phyloP scores from a whole-genome alignment of 2,329 filamentous ascomycete species.

The Talaromyces albobiverticillius region DNA sequence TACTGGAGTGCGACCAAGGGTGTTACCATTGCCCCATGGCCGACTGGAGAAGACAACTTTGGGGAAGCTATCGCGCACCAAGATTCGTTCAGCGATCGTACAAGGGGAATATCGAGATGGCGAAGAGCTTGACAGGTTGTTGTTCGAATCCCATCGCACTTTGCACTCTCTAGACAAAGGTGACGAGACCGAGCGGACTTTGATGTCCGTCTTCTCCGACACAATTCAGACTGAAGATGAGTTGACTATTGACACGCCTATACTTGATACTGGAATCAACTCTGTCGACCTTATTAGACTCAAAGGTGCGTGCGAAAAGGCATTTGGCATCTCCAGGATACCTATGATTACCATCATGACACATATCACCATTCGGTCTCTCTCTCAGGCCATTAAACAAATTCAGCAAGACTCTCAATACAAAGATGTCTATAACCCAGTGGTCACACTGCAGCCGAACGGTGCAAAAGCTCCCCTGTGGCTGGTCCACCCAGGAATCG shows the following conservation, averaged over 20 bases:
- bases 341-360: slow-evolving; percentile 37
- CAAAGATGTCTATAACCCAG: slow-evolving; percentile 25
- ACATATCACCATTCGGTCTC: slow-evolving; percentile 20
- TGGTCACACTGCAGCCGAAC: slow-evolving; percentile 26
- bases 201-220: neutral
- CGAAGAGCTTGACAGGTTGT: slow-evolving; percentile 15
- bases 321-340: slow-evolving; percentile 31
- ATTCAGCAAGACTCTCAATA: neutral
- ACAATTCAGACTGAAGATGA: slow-evolving; percentile 14
- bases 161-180: neutral
- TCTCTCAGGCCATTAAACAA: slow-evolving; percentile 24
- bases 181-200: slow-evolving; percentile 1
- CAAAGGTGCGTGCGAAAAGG: slow-evolving; percentile 33
- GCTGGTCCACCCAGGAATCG: slow-evolving; percentile 38
- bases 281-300: slow-evolving; percentile 43
- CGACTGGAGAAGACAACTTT: slow-evolving; percentile 34
- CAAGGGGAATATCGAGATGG: slow-evolving; percentile 24
- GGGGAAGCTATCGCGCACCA: slow-evolving; percentile 41
- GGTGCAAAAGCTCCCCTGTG: slow-evolving; percentile 30
- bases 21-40: slow-evolving; percentile 24
- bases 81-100: slow-evolving; percentile 29
- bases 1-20: slow-evolving; percentile 22
- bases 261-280: slow-evolving; percentile 29
- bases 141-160: slow-evolving; percentile 3
- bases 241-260: slow-evolving; percentile 18